Conservation (phyloP, 2,329 filamentous ascomycete genomes). For the Macrophomina phaseolina region DNA sequence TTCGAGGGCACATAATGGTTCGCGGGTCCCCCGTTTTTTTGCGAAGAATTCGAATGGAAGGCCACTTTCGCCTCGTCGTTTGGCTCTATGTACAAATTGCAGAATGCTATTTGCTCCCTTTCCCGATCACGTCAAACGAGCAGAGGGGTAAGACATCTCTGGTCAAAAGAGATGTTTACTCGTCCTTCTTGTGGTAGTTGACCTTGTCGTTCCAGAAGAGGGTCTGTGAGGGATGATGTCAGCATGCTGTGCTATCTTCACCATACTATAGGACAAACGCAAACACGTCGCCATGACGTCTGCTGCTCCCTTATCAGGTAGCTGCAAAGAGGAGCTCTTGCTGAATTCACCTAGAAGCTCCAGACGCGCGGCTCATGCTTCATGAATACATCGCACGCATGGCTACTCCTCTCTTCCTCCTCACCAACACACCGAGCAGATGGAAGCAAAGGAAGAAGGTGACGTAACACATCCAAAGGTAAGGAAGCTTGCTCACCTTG, state of each 20-base stretch:
- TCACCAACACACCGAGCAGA: not conserved
- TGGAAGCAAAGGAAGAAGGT: not conserved
- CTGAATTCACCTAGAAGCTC: not conserved
- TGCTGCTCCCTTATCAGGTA: not conserved
- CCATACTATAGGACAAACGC: not conserved
- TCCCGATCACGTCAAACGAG: not conserved
- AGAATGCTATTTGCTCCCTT: not conserved
- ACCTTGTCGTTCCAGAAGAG: constrained; percentile 86
- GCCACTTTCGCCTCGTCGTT: constrained; percentile 12
- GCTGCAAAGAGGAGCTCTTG: not conserved
- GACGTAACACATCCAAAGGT: not conserved
- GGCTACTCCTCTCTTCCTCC: not conserved
- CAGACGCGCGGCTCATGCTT: not conserved
- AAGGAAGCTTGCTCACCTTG: constrained; percentile 67
- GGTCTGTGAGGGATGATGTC: constrained; percentile 43
- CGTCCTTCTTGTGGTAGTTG: constrained; percentile 92
- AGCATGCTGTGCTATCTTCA: not conserved
- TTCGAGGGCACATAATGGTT: not conserved
- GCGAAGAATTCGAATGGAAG: not conserved
- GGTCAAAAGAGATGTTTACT: constrained; percentile 53
- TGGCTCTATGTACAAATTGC: constrained; percentile 22
- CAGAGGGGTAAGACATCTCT: not conserved
- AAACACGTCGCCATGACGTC: too few relatives aligned
- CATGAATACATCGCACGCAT: not conserved
- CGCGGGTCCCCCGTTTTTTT: not conserved